These are phyloP conservation scores for Xylaria cubensis DNA, from an alignment of 495 filamentous ascomycete species.

Conservation along the genomic window DNA sequence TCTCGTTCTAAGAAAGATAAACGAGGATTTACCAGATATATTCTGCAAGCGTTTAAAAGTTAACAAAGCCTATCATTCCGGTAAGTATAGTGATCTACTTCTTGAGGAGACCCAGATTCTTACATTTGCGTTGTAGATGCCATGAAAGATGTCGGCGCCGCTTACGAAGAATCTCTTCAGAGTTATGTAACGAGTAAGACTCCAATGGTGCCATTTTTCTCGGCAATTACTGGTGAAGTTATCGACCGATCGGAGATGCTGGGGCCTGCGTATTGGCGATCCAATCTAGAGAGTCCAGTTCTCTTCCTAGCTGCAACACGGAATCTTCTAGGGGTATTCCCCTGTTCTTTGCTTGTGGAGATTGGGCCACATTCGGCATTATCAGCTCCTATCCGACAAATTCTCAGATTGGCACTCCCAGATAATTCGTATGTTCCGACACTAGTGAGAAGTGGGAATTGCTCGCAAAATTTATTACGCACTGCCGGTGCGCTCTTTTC, in stretches of 20 bases:
- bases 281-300: slow-evolving; percentile 40
- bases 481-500: too few relatives aligned
- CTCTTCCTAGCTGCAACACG: slow-evolving; percentile 33
- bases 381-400: slow-evolving; percentile 44
- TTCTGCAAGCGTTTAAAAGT: slow-evolving; percentile 43
- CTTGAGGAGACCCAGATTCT: not conserved
- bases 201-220: slow-evolving; percentile 37
- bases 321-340: too few relatives aligned
- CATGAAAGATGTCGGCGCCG: slow-evolving; percentile 38
- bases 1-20: slow-evolving; percentile 27
- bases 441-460: slow-evolving; percentile 32
- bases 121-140: slow-evolving; percentile 26
- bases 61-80: slow-evolving; percentile 56
- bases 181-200: slow-evolving; percentile 34
- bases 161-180: too few relatives aligned
- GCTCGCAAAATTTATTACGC: too few relatives aligned
- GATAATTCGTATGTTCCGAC: slow-evolving; percentile 43
- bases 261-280: slow-evolving; percentile 34
- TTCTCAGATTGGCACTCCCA: slow-evolving; percentile 19
- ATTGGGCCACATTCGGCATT: slow-evolving; percentile 52
- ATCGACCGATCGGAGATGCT: slow-evolving; percentile 25
- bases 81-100: too few relatives aligned
- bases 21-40: slow-evolving; percentile 28
- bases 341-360: too few relatives aligned
- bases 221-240: slow-evolving; percentile 40